Base-by-base conservation (phyloP, 305 asterid genomes). In the Lippia alba region DNA sequence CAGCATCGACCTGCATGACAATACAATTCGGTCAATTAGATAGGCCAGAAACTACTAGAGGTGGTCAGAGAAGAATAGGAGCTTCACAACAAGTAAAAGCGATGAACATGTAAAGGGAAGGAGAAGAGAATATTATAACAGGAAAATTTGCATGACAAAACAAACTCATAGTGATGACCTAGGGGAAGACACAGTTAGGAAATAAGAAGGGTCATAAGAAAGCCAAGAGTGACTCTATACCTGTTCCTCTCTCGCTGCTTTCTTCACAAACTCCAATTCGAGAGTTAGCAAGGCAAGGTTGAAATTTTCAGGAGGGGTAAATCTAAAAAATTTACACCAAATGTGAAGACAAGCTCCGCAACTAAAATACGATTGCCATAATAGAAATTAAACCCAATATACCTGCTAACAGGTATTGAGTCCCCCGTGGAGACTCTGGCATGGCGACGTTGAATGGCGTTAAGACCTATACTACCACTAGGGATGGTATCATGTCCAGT, bases 261-360 rank as follows among this genome's bases (percentile, higher is more conserved):
- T 95, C 88, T 89, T 92, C 67, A 95, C 93, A 79, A 92, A 95
- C 88, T 95, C 99, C 90, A 95, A 84, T 73, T 95, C 99, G 15
- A 95, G 84, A 20, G 90, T 87, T 51, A 95, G 87, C 86, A 95
- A 73, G 24, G 98, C 92, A 54, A 90, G 86, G 76, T 85, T 86
- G 79, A 86, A 87, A 80, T 81, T 60, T 65, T 95, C 99, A 24
- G 99, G 98, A 56, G 96, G 99, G 58, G 72, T 51, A 66, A 89
- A 95, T 73, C 99, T 95, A 79, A 63, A 75, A 54, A 49, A 4
- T 39, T 64, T 2, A 48, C 57, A 81, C 64, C 10, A 54, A 36
- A 73, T n/a, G 68, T 74, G 74, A 76, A 66, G 12, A 59, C 41
- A 16, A 64, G n/a, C 70, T 24, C 33, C 48, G 71, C 40, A 67